phyloP scores from a whole-genome alignment of 2,329 filamentous ascomycete species.

The Colletotrichum sp. region DNA sequence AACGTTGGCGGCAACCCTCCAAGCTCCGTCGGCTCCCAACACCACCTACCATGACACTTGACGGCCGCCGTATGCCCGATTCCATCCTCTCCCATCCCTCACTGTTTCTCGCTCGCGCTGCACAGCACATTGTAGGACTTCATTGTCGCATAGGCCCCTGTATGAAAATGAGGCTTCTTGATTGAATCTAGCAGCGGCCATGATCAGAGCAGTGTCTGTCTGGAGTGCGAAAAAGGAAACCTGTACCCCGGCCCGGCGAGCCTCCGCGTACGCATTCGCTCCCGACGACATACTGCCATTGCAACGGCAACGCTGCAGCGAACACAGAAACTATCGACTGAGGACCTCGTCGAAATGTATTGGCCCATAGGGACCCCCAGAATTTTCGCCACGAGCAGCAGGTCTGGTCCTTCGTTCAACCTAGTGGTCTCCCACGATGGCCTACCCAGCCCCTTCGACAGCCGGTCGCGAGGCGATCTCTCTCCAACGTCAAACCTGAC shows the following conservation, averaged over 20 bases:
- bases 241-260: neutral
- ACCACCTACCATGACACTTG: neutral
- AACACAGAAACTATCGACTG: neutral
- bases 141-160: neutral
- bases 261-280: neutral
- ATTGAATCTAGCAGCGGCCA: conserved; percentile 11
- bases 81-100: neutral
- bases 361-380: conserved; percentile 87
- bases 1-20: neutral
- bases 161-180: neutral
- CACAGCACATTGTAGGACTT: neutral
- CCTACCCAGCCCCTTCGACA: conserved; percentile 41
- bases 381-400: conserved; percentile 80
- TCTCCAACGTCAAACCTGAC: conserved; percentile 26
- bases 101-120: neutral
- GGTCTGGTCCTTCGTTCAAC: conserved; percentile 55
- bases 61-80: neutral
- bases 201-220: conserved; percentile 7
- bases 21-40: neutral
- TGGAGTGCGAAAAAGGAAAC: conserved; percentile 4
- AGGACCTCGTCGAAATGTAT: conserved; percentile 69
- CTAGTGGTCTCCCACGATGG: conserved; percentile 67
- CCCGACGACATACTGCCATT: neutral
- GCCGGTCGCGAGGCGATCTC: conserved; percentile 32
- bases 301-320: neutral